phyloP scores from a whole-genome alignment of 176 grass and related monocot species.

The Oryza brachyantha region DNA sequence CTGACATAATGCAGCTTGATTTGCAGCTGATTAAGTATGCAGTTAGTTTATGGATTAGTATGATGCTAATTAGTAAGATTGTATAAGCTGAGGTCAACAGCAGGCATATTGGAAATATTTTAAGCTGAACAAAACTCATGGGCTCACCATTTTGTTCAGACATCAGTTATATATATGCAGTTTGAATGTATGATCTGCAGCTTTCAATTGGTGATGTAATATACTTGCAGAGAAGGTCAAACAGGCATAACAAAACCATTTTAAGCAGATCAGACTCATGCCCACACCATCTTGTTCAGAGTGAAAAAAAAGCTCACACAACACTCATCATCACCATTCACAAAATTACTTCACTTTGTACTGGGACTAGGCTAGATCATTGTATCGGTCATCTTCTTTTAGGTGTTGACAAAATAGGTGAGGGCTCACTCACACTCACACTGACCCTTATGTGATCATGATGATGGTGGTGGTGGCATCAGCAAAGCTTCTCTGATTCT shows the following conservation, averaged over 20 bases:
- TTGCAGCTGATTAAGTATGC: too few relatives aligned
- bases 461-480: background rate
- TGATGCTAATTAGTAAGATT: background rate
- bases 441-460: conserved; percentile 26
- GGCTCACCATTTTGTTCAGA: too few relatives aligned
- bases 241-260: background rate
- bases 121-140: too few relatives aligned
- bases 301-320: background rate
- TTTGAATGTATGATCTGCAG: background rate
- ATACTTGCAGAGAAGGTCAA: background rate
- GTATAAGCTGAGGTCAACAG: too few relatives aligned
- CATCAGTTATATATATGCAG: too few relatives aligned
- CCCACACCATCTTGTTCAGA: background rate
- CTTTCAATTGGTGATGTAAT: background rate
- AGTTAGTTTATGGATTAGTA: background rate
- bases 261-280: background rate
- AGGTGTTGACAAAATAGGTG: conserved; percentile 12
- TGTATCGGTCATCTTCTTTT: background rate
- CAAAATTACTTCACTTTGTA: background rate
- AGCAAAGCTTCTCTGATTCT: background rate
- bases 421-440: conserved; percentile 11
- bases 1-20: background rate
- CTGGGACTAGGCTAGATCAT: background rate
- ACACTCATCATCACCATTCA: background rate
- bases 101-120: too few relatives aligned